Evolutionary conservation across 495 filamentous ascomycete genomes (phyloP).

Genomic region (Extremus antarcticus): DNA sequence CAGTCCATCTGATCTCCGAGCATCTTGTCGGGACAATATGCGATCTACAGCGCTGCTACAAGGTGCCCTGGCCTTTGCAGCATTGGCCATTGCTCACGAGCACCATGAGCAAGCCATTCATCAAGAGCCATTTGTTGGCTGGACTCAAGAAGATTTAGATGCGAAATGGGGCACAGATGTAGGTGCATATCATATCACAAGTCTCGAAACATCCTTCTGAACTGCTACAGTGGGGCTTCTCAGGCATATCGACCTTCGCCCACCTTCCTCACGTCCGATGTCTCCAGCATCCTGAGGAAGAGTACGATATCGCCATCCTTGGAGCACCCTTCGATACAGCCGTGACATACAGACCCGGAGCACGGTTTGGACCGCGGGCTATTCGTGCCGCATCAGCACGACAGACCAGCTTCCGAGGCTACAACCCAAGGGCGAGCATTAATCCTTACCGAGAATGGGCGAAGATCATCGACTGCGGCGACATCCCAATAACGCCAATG

Average conservation of each 20-base stretch:
- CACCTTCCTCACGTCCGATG: conserved; percentile 67
- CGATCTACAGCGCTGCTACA: no score
- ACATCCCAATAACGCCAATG: conserved; percentile 70
- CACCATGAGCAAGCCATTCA: not conserved
- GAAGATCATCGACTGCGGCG: conserved; percentile 66
- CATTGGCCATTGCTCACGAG: not conserved
- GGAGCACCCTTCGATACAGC: conserved; percentile 81
- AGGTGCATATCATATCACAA: not conserved
- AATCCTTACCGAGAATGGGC: conserved; percentile 71
- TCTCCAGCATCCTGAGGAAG: conserved; percentile 51
- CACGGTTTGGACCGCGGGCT: conserved; percentile 70
- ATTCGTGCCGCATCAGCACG: conserved; percentile 68
- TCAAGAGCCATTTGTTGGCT: conserved; percentile 19
- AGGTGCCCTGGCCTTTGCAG: not conserved
- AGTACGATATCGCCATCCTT: conserved; percentile 70
- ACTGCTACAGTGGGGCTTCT: conserved; percentile 37
- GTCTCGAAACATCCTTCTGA: not conserved
- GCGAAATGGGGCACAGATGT: conserved; percentile 24
- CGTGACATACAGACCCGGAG: conserved; percentile 67
- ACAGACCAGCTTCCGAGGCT: conserved; percentile 61
- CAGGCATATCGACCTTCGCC: conserved; percentile 70
- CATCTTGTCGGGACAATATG: not conserved
- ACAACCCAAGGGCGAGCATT: conserved; percentile 64
- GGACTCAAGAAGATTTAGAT: conserved; percentile 19
- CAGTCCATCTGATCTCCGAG: not conserved